These are phyloP conservation scores for Candida nonsorbophila DNA, from an alignment of 805 yeast genomes.

Conservation along the genomic window DNA sequence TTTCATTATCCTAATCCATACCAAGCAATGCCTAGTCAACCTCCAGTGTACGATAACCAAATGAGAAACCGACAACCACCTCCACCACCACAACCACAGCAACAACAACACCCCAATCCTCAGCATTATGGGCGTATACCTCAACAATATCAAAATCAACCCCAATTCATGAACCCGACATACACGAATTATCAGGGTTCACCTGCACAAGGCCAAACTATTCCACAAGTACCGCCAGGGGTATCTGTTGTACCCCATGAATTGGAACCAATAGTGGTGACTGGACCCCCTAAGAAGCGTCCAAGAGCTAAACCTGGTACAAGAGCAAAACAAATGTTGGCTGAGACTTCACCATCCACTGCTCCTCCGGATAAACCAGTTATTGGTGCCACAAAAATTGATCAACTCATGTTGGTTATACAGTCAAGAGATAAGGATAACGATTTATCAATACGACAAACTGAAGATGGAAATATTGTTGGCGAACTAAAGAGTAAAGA, in stretches of 20 bases:
- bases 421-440: conserved; percentile 82
- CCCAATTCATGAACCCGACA: conserved; percentile 11
- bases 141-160: conserved; percentile 5
- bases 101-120: conserved; percentile 1
- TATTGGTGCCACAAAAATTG: conserved; percentile 84
- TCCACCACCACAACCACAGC: conserved; percentile 5
- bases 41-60: too few species aligned
- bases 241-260: too few species aligned
- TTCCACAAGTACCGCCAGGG: too few species aligned
- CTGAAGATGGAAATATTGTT: conserved; percentile 64
- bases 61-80: too few species aligned
- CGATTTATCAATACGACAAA: conserved; percentile 45
- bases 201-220: neutral
- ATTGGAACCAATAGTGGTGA: conserved; percentile 1
- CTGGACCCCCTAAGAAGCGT: conserved; percentile 1
- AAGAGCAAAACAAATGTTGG: conserved; percentile 49
- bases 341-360: too few species aligned
- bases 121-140: too few species aligned
- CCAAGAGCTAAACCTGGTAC: conserved; percentile 22
- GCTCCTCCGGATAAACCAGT: conserved; percentile 68
- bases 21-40: too few species aligned
- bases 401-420: conserved; percentile 83
- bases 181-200: neutral
- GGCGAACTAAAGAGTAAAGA: conserved; percentile 42
- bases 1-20: too few species aligned